phyloP scores from a whole-genome alignment of 1,139 yeast species.

The Diutina scorzettiae region DNA sequence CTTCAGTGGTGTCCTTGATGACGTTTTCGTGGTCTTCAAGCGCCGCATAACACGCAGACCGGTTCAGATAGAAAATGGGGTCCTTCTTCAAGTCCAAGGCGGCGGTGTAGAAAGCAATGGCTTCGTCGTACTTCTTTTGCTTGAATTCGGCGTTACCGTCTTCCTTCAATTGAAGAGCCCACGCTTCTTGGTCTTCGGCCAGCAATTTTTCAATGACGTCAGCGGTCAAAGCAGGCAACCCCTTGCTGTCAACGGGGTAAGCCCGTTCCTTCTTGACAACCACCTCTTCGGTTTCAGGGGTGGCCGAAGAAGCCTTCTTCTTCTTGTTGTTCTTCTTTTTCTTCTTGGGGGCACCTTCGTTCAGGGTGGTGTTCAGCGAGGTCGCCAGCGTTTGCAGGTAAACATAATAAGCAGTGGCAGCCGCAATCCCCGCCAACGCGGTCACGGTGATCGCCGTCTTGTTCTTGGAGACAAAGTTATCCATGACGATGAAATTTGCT shows the following conservation, averaged over 20 bases:
- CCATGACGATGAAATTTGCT: neutral
- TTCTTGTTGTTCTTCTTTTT: conserved; percentile 29
- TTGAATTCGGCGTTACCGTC: conserved; percentile 81
- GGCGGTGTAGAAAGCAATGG: conserved; percentile 63
- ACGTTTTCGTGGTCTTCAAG: conserved; percentile 71
- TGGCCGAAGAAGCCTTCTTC: conserved; percentile 15
- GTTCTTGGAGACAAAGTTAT: conserved; percentile 38
- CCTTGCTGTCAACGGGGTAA: conserved; percentile 40
- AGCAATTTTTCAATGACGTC: conserved; percentile 36
- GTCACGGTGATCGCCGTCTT: conserved; percentile 47
- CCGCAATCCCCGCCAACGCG: conserved; percentile 50
- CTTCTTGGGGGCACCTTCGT: conserved; percentile 23
- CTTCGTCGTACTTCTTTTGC: conserved; percentile 54
- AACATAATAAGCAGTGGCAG: conserved; percentile 50
- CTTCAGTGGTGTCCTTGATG: conserved; percentile 76
- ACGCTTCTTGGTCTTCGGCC: conserved; percentile 45
- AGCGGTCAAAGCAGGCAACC: conserved; percentile 43
- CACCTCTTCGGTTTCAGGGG: conserved; percentile 11
- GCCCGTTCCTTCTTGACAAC: conserved; percentile 13
- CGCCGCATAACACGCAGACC: conserved; percentile 91
- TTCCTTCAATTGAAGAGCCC: conserved; percentile 73
- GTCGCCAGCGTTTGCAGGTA: conserved; percentile 22
- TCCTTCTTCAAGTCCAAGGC: conserved; percentile 70
- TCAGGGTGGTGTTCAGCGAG: conserved; percentile 14
- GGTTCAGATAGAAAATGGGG: conserved; percentile 83